These are phyloP conservation scores for Xylaria cubensis DNA, from an alignment of 495 filamentous ascomycete species.

Conservation along the genomic window DNA sequence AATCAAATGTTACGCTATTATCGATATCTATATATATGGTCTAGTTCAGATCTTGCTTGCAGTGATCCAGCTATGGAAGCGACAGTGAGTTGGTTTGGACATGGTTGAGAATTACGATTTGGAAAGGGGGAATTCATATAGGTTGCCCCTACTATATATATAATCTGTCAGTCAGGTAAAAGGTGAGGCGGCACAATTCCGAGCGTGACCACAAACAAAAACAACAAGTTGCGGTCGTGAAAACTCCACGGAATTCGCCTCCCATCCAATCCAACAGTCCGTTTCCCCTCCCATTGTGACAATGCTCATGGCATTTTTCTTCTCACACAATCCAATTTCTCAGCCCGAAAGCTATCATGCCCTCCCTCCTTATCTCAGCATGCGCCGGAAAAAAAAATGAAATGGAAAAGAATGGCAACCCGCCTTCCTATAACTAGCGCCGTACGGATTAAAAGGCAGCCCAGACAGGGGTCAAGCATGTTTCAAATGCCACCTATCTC, in stretches of 20 bases:
- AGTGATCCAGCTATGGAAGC: not conserved
- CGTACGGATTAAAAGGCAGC: constrained; percentile 16
- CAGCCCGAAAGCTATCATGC: not conserved
- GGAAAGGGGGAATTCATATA: not conserved
- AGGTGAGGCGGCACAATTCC: not conserved
- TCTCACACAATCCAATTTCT: not conserved
- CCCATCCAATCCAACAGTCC: not conserved
- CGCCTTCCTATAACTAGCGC: constrained; percentile 31
- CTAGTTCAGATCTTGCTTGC: not conserved
- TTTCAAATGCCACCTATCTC: constrained; percentile 22
- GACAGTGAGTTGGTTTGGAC: not conserved
- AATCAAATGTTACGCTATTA: not conserved
- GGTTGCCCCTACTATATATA: constrained; percentile 20
- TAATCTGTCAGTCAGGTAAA: constrained; percentile 12
- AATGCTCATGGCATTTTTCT: not conserved
- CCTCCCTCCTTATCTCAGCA: not conserved
- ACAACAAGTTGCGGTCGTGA: not conserved
- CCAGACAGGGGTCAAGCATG: constrained; percentile 14
- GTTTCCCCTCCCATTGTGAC: not conserved
- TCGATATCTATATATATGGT: constrained; percentile 11
- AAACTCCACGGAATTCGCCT: not conserved
- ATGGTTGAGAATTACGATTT: constrained; percentile 18
- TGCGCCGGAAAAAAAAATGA: constrained; percentile 12
- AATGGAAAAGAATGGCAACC: not conserved
- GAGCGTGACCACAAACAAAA: not conserved